phyloP scores from a whole-genome alignment of 2,329 filamentous ascomycete genomes.

The Diaporthe australafricana region DNA sequence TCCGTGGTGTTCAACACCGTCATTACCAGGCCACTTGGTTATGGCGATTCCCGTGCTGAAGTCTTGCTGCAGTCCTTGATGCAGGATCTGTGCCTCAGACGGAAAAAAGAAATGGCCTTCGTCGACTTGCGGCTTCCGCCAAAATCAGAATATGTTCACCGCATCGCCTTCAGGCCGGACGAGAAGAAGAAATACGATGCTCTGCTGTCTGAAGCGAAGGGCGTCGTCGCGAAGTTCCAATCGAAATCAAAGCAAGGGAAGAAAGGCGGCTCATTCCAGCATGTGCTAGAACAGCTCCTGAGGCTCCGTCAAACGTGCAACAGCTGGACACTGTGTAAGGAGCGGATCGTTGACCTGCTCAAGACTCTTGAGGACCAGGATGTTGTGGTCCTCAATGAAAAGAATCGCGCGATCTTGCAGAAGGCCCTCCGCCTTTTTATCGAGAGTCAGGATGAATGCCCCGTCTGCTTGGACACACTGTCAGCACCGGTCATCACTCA shows the following conservation, averaged over 20 bases:
- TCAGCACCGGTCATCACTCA: slow-evolving; percentile 83
- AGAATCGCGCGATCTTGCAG: slow-evolving; percentile 79
- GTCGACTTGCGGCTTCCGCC: slow-evolving; percentile 83
- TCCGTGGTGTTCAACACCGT: slow-evolving; percentile 79
- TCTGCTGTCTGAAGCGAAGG: slow-evolving; percentile 79
- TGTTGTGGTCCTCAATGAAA: slow-evolving; percentile 75
- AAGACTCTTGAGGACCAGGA: slow-evolving; percentile 75
- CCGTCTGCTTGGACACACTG: slow-evolving; percentile 81
- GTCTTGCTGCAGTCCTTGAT: slow-evolving; percentile 80
- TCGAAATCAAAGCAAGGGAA: slow-evolving; percentile 52
- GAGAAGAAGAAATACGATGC: slow-evolving; percentile 84
- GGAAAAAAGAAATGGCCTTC: slow-evolving; percentile 90
- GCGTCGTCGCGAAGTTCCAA: slow-evolving; percentile 73
- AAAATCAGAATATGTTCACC: slow-evolving; percentile 82
- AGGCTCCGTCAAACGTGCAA: slow-evolving; percentile 87
- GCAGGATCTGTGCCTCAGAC: slow-evolving; percentile 81
- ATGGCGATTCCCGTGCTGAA: slow-evolving; percentile 68
- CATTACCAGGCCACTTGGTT: slow-evolving; percentile 75
- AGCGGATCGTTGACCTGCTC: slow-evolving; percentile 79
- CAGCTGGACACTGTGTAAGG: slow-evolving; percentile 85
- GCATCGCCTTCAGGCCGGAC: slow-evolving; percentile 77
- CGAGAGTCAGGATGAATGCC: slow-evolving; percentile 84
- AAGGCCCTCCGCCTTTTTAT: slow-evolving; percentile 81
- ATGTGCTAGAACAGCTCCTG: slow-evolving; percentile 83
- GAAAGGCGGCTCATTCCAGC: slow-evolving; percentile 71